Base-by-base conservation (phyloP, 2,329 filamentous ascomycete genomes). In the Colletotrichum sublineola region DNA sequence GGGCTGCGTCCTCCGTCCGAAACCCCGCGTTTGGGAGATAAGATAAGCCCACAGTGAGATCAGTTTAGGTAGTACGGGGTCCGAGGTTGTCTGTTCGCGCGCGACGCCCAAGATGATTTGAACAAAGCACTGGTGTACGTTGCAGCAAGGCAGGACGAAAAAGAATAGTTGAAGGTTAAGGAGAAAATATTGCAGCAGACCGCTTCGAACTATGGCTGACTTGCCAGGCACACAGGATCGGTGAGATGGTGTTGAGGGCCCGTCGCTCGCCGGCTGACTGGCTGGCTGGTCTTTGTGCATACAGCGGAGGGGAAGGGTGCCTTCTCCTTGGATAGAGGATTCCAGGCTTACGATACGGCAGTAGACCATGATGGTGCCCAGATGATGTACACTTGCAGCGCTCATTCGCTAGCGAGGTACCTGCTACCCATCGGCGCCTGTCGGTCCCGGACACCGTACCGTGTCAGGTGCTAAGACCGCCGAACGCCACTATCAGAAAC, bases 1-100 rank as follows among this genome's bases (percentile, higher is more conserved):
- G 70, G 69, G 46, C 24, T 57, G 38, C 69, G 62, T 69, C 66
- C 60, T 69, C 66, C 69, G 70, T 73, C 67, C 67, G 66, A 73
- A 65, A 70, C 70, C 70, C 70, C 67, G 70, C 70, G 70, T 70
- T 73, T 71, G 63, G 46, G 60, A 73, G 70, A 73, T 73, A 70
- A 73, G 70, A 70, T 70, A 61, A 53, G 70, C 66, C 69, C 58
- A 66, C 42, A 7, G 56, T 53, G 61, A n/a, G 70, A 70, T 73
- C 50, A 56, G 31, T 61, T 40, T 73, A 24, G 24, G 24, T 24
- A 65, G 55, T 48, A 61, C 48, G 70, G 58, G 61, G 70, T 70
- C 70, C 60, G 66, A 73, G 56, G 67, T 50, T 73, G 70, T 73
- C 70, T 73, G 67, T 70, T 73, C 66, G 66, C 66, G 57, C 57